phyloP scores from a whole-genome alignment of 83 land plant species.

The Thuja plicata region DNA sequence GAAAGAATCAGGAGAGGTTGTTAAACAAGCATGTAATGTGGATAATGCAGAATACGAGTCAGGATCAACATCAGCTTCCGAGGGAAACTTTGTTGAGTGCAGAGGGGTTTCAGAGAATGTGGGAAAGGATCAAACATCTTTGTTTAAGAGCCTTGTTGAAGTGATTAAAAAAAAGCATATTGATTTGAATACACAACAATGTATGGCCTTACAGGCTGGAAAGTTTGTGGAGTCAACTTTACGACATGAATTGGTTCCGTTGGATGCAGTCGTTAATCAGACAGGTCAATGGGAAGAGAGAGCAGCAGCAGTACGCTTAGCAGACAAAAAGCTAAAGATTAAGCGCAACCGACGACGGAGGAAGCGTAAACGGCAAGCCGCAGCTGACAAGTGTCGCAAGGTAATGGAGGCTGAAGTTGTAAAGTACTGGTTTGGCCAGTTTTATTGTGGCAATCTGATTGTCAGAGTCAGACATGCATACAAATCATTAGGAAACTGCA shows the following conservation, averaged over 20 bases:
- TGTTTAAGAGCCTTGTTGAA: slow-evolving; percentile 15
- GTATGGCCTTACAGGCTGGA: slow-evolving; percentile 66
- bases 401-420: slow-evolving; percentile 27
- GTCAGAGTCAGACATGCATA: neutral
- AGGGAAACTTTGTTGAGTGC: neutral
- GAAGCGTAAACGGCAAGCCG: slow-evolving; percentile 65
- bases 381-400: slow-evolving; percentile 66
- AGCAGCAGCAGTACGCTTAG: slow-evolving; percentile 59
- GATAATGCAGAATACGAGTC: neutral
- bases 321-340: slow-evolving; percentile 55
- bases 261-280: slow-evolving; percentile 49
- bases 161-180: slow-evolving; percentile 30
- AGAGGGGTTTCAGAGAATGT: slow-evolving; percentile 6
- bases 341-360: slow-evolving; percentile 80
- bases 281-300: slow-evolving; percentile 75
- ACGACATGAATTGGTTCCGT: slow-evolving; percentile 52
- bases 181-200: slow-evolving; percentile 36
- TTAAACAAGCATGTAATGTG: neutral
- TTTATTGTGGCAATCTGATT: neutral
- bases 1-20: slow-evolving; percentile 19
- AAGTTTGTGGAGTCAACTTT: slow-evolving; percentile 45
- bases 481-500: neutral
- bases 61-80: neutral
- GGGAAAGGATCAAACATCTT: slow-evolving; percentile 10
- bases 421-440: neutral